A percentile compares a stretch with the other conserved stretches of the same genome.
Evolutionary conservation across 306 rosid species (phyloP).

Genomic region (Cucurbita ficifolia): DNA sequence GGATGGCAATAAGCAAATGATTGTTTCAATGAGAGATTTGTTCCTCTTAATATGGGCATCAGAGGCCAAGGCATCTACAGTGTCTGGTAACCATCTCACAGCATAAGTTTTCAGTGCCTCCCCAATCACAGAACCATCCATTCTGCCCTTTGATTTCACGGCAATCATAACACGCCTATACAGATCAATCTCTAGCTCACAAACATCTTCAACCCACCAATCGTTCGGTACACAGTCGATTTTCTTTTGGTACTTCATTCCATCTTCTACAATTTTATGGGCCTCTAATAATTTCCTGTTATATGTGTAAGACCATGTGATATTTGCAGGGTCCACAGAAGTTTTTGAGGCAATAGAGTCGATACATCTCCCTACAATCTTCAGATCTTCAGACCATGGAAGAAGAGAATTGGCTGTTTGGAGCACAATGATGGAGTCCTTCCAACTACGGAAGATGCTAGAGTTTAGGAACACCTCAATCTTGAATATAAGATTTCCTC

Average conservation of each 20-base stretch:
- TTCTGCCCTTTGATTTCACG: constrained; percentile 88
- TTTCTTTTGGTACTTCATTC: constrained; percentile 27
- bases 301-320: constrained; percentile 85
- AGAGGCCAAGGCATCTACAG: constrained; percentile 69
- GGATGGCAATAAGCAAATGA: constrained; percentile 64
- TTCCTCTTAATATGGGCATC: constrained; percentile 55
- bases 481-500: constrained; percentile 70
- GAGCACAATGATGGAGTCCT: constrained; percentile 87
- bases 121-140: constrained; percentile 77
- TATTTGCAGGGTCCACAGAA: constrained; percentile 59
- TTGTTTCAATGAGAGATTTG: constrained; percentile 72
- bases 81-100: constrained; percentile 80
- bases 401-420: constrained; percentile 76
- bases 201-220: constrained; percentile 99
- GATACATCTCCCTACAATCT: constrained; percentile 81
- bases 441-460: constrained; percentile 87
- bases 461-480: constrained; percentile 94
- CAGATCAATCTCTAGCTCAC: constrained; percentile 86
- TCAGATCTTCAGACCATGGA: constrained; percentile 89
- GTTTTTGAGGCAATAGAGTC: constrained; percentile 94
- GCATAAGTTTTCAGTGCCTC: constrained; percentile 87
- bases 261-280: constrained; percentile 47
- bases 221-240: constrained; percentile 63
- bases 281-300: constrained; percentile 60
- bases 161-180: constrained; percentile 69